Base-by-base conservation (phyloP, 140 eudicot genomes). In the Stevia rebaudiana region DNA sequence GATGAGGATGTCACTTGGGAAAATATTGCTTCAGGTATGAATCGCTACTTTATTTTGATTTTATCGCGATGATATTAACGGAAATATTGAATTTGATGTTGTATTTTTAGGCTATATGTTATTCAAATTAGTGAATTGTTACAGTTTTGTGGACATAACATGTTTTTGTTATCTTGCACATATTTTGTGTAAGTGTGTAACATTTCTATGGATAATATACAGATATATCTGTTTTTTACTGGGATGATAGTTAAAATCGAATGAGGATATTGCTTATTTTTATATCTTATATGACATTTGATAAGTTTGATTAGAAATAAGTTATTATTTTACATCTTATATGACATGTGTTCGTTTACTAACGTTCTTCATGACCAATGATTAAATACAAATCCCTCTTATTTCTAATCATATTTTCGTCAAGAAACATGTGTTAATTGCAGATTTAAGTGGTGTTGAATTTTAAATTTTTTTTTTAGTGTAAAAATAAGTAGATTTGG, bases 1-100 rank as follows among this genome's bases (percentile, higher is more conserved):
- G 74, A 92, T 92, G 98, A 81, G 98, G 74, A 92, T 92, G 94
- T 88, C 95, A 6, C 92, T 92, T 21, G 98, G 98, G 69, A 92
- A 92, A 80, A 92, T 92, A 48, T 60, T 92, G 55, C 94, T 92
- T 76, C 98, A 92, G 98, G 98, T 91, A 87, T 40, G 47, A 39
- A 36, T 25, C 43, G 8, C 1, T 62, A 62, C 41, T 1, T 15
- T n/a, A 22, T 59, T 49, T 70, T 48, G 23, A 31, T 8, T 8
- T 43, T 28, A 1, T 28, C n/a, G 5, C 17, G 56, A 44, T 42
- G 55, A 17, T 41, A 30, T 31, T 56, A 56, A 56, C n/a, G 11
- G 11, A 42, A 23, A n/a, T 15, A 3, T 56, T 56, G n/a, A 8
- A 35, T 16, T 16, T 56, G 3, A 25, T 28, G 12, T 39, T 24